phyloP scores from a whole-genome alignment of 495 filamentous ascomycete genomes.

The Neurospora africana region DNA sequence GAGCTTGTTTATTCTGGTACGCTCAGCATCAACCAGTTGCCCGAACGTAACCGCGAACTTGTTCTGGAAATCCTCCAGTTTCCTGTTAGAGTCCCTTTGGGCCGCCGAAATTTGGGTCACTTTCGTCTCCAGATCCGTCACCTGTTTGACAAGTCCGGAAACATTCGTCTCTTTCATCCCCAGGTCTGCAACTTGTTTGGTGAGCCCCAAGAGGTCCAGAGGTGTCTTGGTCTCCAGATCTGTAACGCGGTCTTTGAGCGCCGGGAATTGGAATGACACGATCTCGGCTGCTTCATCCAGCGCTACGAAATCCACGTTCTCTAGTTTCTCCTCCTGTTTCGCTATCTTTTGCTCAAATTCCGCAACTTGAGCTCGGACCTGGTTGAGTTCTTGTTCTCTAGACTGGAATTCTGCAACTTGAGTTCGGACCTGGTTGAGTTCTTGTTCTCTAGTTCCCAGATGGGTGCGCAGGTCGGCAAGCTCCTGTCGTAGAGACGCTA shows the following conservation, averaged over 20 bases:
- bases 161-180: not conserved
- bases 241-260: not conserved
- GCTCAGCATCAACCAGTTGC: not conserved
- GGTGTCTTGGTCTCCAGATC: not conserved
- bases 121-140: slow-evolving; percentile 1
- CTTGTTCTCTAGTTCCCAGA: not conserved
- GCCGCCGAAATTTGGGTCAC: not conserved
- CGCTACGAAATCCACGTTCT: slow-evolving; percentile 2
- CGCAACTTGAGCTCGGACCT: not conserved
- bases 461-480: not conserved
- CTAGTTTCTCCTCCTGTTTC: slow-evolving; percentile 6
- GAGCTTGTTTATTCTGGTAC: not conserved
- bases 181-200: not conserved
- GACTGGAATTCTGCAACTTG: not conserved
- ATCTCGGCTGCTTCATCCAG: slow-evolving; percentile 4
- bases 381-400: not conserved
- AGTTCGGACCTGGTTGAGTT: not conserved
- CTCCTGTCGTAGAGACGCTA: not conserved
- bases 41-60: not conserved
- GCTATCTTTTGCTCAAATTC: not conserved
- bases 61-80: not conserved
- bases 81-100: not conserved
- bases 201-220: not conserved
- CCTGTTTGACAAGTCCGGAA: not conserved
- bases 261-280: slow-evolving; percentile 2